Base-by-base conservation (phyloP, 2,329 filamentous ascomycete genomes). In the Cordyceps tenuipes region DNA sequence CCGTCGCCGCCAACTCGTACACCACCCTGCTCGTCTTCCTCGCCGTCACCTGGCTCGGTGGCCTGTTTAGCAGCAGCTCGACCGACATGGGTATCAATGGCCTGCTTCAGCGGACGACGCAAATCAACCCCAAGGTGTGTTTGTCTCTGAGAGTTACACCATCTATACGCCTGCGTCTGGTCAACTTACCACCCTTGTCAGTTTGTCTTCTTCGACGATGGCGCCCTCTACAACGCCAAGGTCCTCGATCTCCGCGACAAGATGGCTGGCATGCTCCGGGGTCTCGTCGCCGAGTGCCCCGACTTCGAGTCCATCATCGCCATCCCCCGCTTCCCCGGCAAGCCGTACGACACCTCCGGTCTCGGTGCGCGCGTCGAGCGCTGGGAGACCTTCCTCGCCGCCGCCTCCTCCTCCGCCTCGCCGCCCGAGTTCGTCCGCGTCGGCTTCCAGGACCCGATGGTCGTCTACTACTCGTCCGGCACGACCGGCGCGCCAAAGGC, bases 401-500 rank as follows among this genome's bases (percentile, higher is more conserved):
- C 67, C 43, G 47, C 36, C 23, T 71, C 66, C 36, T 65, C 66
- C 0, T 55, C 63, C 9, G 56, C 67, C 0, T 59, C 60, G 3
- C 69, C 74, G 1, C 79, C 80, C 0, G 73, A 76, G 2, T 86
- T 91, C 62, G 79, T 81, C 44, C 79, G 84, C 44, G 75, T 90
- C 6, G 79, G 73, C 0, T 94, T 92, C 69, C 78, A 85, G 31
- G 88, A 93, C 63, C 90, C 91, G 0, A 87, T 90, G 71, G 74
- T 93, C 39, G 81, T 95, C 41, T 89, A 87, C 61, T 95, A 91
- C 63, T 89, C 87, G 0, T 89, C 86, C 1, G 90, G 90, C 2
- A 95, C 90, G 7, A 95, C 91, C 0, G 90, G 91, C 4, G 84
- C 82, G 21, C 91, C 91, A 13, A 95, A 95, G 68, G 91, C 89